phyloP scores from a whole-genome alignment of 208 protist species.

The Vickermania spadyakhi region DNA sequence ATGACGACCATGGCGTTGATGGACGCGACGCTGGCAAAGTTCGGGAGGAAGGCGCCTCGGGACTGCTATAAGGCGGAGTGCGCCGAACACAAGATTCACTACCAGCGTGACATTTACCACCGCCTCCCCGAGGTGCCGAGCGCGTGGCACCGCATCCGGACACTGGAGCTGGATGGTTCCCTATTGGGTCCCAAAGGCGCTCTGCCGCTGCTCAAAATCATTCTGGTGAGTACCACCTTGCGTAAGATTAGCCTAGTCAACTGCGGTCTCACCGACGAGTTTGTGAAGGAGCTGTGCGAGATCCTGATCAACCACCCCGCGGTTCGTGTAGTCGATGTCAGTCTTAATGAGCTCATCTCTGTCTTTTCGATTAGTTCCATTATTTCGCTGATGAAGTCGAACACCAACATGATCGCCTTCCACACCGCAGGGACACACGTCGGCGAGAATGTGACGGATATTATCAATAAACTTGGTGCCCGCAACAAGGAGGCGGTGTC shows the following conservation, averaged over 20 bases:
- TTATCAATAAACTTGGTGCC: constrained; percentile 50
- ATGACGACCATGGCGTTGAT: constrained; percentile 72
- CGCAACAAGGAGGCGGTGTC: constrained; percentile 38
- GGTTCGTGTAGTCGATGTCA: constrained; percentile 64
- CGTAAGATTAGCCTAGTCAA: constrained; percentile 44
- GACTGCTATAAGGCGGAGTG: constrained; percentile 69
- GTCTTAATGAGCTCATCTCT: constrained; percentile 61
- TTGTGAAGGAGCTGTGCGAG: constrained; percentile 36
- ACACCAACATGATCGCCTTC: constrained; percentile 70
- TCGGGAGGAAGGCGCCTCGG: constrained; percentile 65
- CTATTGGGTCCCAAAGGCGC: constrained; percentile 62
- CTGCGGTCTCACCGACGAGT: constrained; percentile 67
- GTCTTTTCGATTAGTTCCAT: constrained; percentile 58
- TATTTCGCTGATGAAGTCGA: constrained; percentile 49
- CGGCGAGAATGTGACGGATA: constrained; percentile 48
- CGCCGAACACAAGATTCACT: constrained; percentile 52
- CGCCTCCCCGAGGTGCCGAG: constrained; percentile 42
- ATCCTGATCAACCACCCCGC: constrained; percentile 54
- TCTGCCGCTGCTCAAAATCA: constrained; percentile 65
- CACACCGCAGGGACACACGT: constrained; percentile 60
- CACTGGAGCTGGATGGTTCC: constrained; percentile 37
- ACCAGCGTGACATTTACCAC: constrained; percentile 40
- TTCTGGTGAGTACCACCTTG: constrained; percentile 58
- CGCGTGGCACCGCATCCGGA: constrained; percentile 59
- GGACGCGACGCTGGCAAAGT: constrained; percentile 52